A percentile compares a stretch with the other conserved stretches of the same genome.
phyloP scores from a whole-genome alignment of 2,329 filamentous ascomycete genomes.

The Torrubiellomyces zombiae region DNA sequence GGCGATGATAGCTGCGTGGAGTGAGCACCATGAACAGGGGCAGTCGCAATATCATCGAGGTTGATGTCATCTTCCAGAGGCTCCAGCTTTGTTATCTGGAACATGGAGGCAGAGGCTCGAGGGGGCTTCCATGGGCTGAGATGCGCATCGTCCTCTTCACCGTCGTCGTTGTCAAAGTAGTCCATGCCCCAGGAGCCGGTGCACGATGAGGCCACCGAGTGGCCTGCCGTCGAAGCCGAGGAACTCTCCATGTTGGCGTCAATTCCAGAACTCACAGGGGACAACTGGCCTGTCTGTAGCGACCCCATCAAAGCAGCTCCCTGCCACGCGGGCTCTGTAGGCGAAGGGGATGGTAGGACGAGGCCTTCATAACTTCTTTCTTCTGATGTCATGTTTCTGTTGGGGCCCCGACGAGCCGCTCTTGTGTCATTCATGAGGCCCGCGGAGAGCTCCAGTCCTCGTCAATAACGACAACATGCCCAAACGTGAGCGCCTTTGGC shows the following conservation, averaged over 20 bases:
- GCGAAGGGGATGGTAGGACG: slow-evolving; percentile 16
- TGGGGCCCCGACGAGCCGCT: slow-evolving; percentile 29
- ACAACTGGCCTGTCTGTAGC: slow-evolving; percentile 30
- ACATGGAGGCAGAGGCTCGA: slow-evolving; percentile 36
- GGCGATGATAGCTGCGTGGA: too few relatives aligned
- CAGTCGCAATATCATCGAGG: slow-evolving; percentile 33
- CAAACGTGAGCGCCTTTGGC: slow-evolving; percentile 1
- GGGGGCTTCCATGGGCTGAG: too few relatives aligned
- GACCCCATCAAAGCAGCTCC: slow-evolving; percentile 10
- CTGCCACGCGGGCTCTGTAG: slow-evolving; percentile 15
- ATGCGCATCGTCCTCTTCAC: too few relatives aligned
- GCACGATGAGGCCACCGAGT: slow-evolving; percentile 29
- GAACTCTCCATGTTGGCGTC: slow-evolving; percentile 23
- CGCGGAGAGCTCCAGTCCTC: slow-evolving; percentile 30
- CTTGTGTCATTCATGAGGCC: slow-evolving; percentile 23
- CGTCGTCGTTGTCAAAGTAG: slow-evolving; percentile 20
- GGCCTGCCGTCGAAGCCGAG: slow-evolving; percentile 23
- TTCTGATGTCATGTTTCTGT: slow-evolving; percentile 27
- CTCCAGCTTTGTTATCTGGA: slow-evolving; percentile 38
- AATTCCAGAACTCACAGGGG: slow-evolving; percentile 34
- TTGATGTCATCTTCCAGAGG: slow-evolving; percentile 38
- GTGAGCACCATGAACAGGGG: too few relatives aligned
- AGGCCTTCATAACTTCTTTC: slow-evolving; percentile 15
- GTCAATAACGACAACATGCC: slow-evolving; percentile 26
- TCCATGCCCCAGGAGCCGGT: slow-evolving; percentile 26